A percentile compares a stretch with the other conserved stretches of the same genome.
phyloP scores from a whole-genome alignment of 2,329 filamentous ascomycete genomes.

The Calonectria pseudoreteaudii region DNA sequence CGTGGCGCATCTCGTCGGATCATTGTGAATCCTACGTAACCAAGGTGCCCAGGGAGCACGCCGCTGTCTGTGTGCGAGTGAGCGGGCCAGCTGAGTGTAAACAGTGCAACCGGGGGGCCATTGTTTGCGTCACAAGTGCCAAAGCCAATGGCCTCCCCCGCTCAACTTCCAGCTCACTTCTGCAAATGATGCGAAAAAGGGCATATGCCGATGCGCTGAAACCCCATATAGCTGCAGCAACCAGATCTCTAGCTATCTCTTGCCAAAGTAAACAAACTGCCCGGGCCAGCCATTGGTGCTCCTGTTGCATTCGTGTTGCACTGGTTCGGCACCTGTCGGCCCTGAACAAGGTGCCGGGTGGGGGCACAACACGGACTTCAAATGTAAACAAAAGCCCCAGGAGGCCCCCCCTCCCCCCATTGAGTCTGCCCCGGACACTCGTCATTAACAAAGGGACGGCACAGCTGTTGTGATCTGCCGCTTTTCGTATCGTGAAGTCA shows the following conservation, averaged over 20 bases:
- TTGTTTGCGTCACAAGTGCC: constrained; percentile 10
- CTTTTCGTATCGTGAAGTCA: background rate
- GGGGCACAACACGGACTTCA: constrained; percentile 4
- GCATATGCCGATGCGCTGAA: constrained; percentile 7
- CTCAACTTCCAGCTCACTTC: background rate
- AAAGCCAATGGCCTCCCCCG: background rate
- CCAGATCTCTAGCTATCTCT: background rate
- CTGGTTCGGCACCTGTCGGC: constrained; percentile 19
- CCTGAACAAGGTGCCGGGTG: constrained; percentile 1
- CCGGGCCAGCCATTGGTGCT: constrained; percentile 12
- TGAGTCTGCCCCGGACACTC: background rate
- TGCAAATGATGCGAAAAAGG: background rate
- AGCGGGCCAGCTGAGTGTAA: background rate
- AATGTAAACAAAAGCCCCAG: constrained; percentile 23
- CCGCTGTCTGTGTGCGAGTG: background rate
- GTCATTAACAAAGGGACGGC: background rate
- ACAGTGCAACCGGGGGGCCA: background rate
- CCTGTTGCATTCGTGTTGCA: constrained; percentile 15
- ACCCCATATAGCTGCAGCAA: constrained; percentile 17
- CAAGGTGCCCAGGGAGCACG: background rate
- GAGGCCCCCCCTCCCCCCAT: background rate
- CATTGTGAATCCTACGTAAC: constrained; percentile 2
- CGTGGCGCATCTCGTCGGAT: constrained; percentile 3
- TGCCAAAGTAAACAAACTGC: constrained; percentile 18
- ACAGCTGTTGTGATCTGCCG: background rate